Evolutionary conservation across 208 protist species (phyloP).

Genomic region (Trypanosoma brucei): DNA sequence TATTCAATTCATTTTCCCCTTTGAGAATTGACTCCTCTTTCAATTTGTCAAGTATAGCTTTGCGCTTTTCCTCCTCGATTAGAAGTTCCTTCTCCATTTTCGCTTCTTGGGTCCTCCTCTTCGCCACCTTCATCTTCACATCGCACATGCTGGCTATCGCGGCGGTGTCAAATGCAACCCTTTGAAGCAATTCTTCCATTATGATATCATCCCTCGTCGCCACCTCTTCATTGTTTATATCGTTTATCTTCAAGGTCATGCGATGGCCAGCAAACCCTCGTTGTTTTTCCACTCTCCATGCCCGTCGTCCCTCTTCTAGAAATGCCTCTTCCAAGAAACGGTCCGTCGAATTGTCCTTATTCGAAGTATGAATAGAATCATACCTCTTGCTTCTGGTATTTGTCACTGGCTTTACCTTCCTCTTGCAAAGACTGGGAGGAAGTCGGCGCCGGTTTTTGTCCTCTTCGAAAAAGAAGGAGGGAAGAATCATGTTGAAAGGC

Average conservation of each 20-base stretch:
- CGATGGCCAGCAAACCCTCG: conserved; percentile 22
- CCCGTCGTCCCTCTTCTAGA: conserved; percentile 33
- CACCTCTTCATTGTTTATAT: conserved; percentile 24
- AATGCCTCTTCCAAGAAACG: conserved; percentile 17
- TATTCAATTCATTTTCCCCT: no score
- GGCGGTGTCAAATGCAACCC: conserved; percentile 31
- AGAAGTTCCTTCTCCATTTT: conserved; percentile 9
- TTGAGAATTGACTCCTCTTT: conserved; percentile 2
- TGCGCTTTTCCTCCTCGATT: conserved; percentile 8
- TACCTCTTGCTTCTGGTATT: not conserved
- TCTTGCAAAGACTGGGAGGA: no score
- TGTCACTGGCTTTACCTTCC: no score
- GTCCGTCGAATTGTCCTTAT: conserved; percentile 1
- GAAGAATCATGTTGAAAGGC: conserved; percentile 41
- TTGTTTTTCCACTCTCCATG: conserved; percentile 26
- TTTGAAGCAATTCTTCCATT: conserved; percentile 31
- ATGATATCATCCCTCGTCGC: conserved; percentile 32
- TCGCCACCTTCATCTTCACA: conserved; percentile 7
- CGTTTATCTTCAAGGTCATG: conserved; percentile 8
- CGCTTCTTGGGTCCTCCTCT: not conserved
- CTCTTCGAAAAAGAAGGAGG: conserved; percentile 25
- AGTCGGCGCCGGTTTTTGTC: conserved; percentile 25
- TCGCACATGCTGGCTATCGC: conserved; percentile 24
- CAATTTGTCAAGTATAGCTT: conserved; percentile 13
- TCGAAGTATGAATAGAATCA: not conserved